phyloP scores from a whole-genome alignment of 441 rosid genomes.

The Francoa sonchifolia region DNA sequence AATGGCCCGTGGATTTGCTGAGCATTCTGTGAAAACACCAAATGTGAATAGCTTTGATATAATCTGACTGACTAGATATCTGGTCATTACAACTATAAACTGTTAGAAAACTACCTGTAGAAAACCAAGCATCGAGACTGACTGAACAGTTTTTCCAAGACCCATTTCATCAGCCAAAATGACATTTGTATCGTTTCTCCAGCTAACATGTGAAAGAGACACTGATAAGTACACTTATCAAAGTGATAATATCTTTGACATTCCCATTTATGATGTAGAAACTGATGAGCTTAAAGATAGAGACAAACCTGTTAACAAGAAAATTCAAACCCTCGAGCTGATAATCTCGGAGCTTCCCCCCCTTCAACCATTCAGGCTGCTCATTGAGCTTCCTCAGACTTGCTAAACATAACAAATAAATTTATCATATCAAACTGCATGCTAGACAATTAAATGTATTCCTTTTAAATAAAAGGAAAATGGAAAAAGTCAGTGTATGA shows the following conservation, averaged over 20 bases:
- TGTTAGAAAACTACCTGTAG: slow-evolving; percentile 70
- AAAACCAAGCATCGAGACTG: slow-evolving; percentile 98
- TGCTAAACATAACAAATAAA: slow-evolving; percentile 30
- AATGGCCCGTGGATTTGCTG: slow-evolving; percentile 97
- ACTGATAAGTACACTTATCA: slow-evolving; percentile 13
- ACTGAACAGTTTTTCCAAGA: slow-evolving; percentile 99
- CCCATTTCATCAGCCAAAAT: slow-evolving; percentile 99
- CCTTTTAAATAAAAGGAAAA: not conserved
- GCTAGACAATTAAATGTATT: not conserved
- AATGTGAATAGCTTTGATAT: slow-evolving; percentile 5
- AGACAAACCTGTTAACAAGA: slow-evolving; percentile 88
- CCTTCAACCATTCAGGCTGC: slow-evolving; percentile 96
- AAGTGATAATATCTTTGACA: slow-evolving; percentile 5
- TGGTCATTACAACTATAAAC: too few relatives aligned
- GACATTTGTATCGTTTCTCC: slow-evolving; percentile 99
- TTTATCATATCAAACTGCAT: slow-evolving; percentile 8
- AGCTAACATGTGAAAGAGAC: slow-evolving; percentile 33
- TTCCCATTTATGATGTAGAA: slow-evolving; percentile 2
- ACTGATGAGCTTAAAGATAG: slow-evolving; percentile 11
- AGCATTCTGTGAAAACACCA: slow-evolving; percentile 47
- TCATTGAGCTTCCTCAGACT: slow-evolving; percentile 95
- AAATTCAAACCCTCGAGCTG: slow-evolving; percentile 97
- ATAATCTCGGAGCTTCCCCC: slow-evolving; percentile 98
- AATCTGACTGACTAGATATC: too few relatives aligned
- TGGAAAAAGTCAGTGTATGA: not conserved